Evolutionary conservation across 2,329 filamentous ascomycete species (phyloP).

Genomic region (Verticillium albo-atrum): DNA sequence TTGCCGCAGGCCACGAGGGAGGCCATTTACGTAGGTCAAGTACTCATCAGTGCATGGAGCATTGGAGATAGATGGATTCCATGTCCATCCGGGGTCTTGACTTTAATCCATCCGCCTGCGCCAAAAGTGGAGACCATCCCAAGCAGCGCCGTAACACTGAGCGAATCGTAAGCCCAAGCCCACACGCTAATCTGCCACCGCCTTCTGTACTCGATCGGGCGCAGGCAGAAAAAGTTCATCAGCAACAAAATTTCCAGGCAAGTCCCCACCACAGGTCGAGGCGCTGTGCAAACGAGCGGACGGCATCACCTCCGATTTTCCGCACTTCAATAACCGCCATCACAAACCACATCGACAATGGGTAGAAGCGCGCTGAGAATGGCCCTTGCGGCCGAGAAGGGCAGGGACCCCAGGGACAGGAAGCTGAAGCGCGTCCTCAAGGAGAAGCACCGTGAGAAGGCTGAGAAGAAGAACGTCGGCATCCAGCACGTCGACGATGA

Average conservation of each 20-base stretch:
- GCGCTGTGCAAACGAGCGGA: neutral
- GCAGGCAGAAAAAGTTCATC: constrained; percentile 4
- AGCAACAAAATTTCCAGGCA: neutral
- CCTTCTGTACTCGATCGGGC: neutral
- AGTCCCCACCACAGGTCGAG: neutral
- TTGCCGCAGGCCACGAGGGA: too few species aligned
- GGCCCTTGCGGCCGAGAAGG: constrained; percentile 51
- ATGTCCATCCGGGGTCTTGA: too few species aligned
- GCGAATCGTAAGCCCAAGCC: neutral
- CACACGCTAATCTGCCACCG: neutral
- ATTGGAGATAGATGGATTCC: too few species aligned
- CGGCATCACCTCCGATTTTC: neutral
- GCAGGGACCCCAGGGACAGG: constrained; percentile 46
- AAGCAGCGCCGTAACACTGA: neutral
- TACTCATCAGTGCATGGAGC: too few species aligned
- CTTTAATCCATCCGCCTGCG: too few species aligned
- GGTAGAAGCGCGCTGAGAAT: constrained; percentile 47
- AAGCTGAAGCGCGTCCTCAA: constrained; percentile 46
- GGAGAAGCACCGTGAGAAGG: constrained; percentile 33
- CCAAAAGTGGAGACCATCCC: too few species aligned
- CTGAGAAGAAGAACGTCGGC: constrained; percentile 19
- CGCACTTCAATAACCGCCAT: neutral
- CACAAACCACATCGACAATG: constrained; percentile 21
- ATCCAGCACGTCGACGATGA: constrained; percentile 24
- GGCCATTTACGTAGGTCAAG: too few species aligned